These are phyloP conservation scores for Cyclospora cayetanensis DNA, from an alignment of 169 alveolate genomes.

Conservation along the genomic window DNA sequence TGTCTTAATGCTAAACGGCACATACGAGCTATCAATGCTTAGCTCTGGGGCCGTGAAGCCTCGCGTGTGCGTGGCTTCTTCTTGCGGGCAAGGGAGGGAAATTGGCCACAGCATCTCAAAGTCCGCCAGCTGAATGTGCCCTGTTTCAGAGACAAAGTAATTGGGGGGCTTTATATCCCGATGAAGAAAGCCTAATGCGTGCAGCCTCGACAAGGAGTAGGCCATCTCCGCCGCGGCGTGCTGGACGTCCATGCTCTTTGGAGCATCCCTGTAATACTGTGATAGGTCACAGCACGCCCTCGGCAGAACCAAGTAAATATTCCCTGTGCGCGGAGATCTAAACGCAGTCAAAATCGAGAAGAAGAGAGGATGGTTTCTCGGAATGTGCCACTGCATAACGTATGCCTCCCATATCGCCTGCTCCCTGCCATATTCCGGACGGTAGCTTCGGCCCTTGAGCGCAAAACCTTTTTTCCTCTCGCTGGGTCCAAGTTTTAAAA, in stretches of 20 bases:
- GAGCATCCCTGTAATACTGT: neutral
- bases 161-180: slow-evolving; percentile 57
- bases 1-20: neutral
- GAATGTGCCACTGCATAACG: slow-evolving; percentile 17
- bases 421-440: neutral
- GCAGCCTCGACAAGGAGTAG: neutral
- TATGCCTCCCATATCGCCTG: slow-evolving; percentile 11
- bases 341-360: neutral
- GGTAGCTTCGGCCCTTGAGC: neutral
- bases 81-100: neutral
- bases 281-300: slow-evolving; percentile 39
- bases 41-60: slow-evolving; percentile 64
- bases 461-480: slow-evolving; percentile 21
- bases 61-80: slow-evolving; percentile 26
- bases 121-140: slow-evolving; percentile 49
- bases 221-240: slow-evolving; percentile 59
- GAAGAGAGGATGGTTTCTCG: neutral
- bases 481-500: neutral
- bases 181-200: slow-evolving; percentile 45
- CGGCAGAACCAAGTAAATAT: slow-evolving; percentile 33
- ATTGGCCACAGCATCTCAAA: slow-evolving; percentile 44
- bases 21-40: neutral
- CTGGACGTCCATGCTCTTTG: neutral
- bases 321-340: neutral
- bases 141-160: neutral